Conservation (phyloP, 2,329 filamentous ascomycete species). For the Cladosporium sp. region DNA sequence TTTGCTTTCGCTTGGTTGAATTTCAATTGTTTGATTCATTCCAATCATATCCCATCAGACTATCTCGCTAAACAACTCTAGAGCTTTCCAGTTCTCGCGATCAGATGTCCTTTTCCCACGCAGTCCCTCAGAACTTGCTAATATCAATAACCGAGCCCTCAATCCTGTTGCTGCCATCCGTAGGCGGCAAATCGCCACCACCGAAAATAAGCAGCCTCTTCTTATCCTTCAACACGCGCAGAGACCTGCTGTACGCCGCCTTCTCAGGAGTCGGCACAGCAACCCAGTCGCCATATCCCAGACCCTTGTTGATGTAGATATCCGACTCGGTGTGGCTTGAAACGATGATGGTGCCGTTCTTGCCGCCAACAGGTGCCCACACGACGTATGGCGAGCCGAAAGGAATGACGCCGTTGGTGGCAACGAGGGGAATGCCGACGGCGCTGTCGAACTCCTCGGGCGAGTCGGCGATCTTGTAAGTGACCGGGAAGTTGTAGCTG, state of each 20-base stretch:
- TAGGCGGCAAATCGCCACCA: conserved; percentile 10
- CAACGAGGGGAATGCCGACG: conserved; percentile 36
- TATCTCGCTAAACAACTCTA: too few species aligned
- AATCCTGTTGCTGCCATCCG: not conserved
- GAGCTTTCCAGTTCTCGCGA: too few species aligned
- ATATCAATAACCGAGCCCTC: conserved; percentile 2
- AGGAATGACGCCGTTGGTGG: conserved; percentile 41
- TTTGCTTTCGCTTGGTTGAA: too few species aligned
- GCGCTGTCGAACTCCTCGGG: conserved; percentile 43
- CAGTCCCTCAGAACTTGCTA: not conserved
- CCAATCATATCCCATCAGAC: too few species aligned
- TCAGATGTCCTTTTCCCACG: not conserved
- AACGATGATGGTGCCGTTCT: conserved; percentile 49
- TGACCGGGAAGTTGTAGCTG: conserved; percentile 37
- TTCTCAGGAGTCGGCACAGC: not conserved
- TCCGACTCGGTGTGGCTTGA: not conserved
- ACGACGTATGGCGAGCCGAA: conserved; percentile 47
- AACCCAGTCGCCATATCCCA: conserved; percentile 4
- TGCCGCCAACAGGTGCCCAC: conserved; percentile 46
- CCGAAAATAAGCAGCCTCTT: conserved; percentile 10
- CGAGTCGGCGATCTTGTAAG: conserved; percentile 46
- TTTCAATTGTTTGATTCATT: too few species aligned
- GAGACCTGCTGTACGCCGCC: conserved; percentile 1
- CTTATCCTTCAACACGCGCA: conserved; percentile 7
- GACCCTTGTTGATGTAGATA: conserved; percentile 8